Conservation (phyloP, 1,284 basidiomycete genomes). For the Tylopilus orsonianus region DNA sequence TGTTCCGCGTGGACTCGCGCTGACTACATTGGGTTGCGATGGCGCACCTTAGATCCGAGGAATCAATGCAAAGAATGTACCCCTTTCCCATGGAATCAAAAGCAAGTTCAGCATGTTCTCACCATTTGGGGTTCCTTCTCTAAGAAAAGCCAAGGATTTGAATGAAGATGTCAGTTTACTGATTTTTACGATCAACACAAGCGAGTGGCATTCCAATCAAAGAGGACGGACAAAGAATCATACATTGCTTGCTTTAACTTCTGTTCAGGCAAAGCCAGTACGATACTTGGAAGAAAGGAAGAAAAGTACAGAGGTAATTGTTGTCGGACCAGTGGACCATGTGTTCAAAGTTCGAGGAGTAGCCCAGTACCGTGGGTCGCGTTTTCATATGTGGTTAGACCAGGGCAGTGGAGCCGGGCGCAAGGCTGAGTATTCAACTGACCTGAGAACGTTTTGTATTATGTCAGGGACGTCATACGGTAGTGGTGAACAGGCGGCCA, state of each 20-base stretch:
- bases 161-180: background rate
- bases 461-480: background rate
- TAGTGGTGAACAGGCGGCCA: background rate
- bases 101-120: slow-evolving; percentile 8
- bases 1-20: background rate
- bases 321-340: background rate
- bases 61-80: background rate
- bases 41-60: slow-evolving; percentile 12
- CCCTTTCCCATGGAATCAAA: background rate
- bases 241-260: too few relatives aligned
- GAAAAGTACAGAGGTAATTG: background rate
- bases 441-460: background rate
- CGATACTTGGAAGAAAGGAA: background rate
- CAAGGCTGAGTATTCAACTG: background rate
- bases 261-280: background rate
- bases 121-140: slow-evolving; percentile 5
- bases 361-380: background rate
- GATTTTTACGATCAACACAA: background rate
- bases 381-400: background rate
- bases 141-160: background rate
- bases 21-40: background rate
- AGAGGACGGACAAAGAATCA: too few relatives aligned
- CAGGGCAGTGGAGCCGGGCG: background rate
- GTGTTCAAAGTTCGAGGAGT: background rate
- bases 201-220: background rate